Evolutionary conservation across 441 rosid species (phyloP).

Genomic region (Adansonia madagascariensis): DNA sequence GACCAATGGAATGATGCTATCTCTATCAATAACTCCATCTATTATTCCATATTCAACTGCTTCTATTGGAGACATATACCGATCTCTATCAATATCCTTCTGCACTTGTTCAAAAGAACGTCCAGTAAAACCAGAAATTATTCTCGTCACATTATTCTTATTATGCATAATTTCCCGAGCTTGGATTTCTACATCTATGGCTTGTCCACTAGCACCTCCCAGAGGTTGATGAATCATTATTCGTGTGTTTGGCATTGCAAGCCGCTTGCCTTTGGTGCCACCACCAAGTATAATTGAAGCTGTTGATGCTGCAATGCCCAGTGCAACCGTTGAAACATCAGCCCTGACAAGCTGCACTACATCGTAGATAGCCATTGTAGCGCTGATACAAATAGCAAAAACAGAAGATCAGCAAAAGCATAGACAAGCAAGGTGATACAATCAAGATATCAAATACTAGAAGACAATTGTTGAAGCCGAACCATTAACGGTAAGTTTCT

Average conservation of each 20-base stretch:
- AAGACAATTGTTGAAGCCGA: background rate
- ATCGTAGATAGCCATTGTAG: conserved; percentile 93
- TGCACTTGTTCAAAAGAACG: conserved; percentile 69
- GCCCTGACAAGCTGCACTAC: conserved; percentile 90
- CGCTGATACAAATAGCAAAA: conserved; percentile 49
- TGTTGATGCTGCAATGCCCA: conserved; percentile 89
- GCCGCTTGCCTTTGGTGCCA: conserved; percentile 88
- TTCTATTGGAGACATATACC: conserved; percentile 90
- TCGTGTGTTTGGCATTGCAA: conserved; percentile 93
- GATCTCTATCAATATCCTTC: conserved; percentile 81
- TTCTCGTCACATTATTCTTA: conserved; percentile 65
- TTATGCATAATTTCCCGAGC: conserved; percentile 85
- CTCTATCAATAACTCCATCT: conserved; percentile 91
- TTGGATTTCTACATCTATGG: conserved; percentile 78
- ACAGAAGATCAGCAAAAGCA: conserved; percentile 28
- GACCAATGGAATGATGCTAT: conserved; percentile 73
- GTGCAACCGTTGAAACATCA: conserved; percentile 85
- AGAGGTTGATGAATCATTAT: conserved; percentile 95
- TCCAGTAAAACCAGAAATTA: conserved; percentile 70
- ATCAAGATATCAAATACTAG: conserved; percentile 9
- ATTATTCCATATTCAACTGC: conserved; percentile 90
- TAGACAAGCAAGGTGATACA: background rate
- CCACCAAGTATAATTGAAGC: conserved; percentile 91
- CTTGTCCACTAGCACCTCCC: conserved; percentile 91
- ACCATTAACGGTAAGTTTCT: background rate